Evolutionary conservation across 129 eudicot species (phyloP), one percentile per base, ranked within the genome.

Genomic region (Tagetes erecta): DNA sequence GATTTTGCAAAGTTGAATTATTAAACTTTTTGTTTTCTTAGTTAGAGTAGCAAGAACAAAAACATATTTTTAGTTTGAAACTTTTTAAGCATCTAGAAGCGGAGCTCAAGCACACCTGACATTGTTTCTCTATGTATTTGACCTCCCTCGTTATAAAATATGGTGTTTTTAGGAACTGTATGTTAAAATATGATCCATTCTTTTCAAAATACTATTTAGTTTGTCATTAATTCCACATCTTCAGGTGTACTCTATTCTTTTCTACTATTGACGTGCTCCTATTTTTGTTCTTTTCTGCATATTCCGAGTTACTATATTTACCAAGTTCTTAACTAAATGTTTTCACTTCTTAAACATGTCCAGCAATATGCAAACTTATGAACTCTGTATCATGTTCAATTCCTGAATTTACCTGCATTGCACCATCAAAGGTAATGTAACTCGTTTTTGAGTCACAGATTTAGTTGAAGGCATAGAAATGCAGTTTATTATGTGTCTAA

Each of bases 361-460:
- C 96, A 95, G 99, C 84, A 73, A 85, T 87, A 45, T 88, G 97
- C 89, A 95, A 82, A 81, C 84, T 46, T 36, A 88, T 95, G 99
- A 91, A 86, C 79, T 80, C 78, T 71, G 74, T 89, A 69, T 82
- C 89, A 64, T 95, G 99, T 76, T 85, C 99, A 12, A 82, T 95
- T 87, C 99, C 99, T 4, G 97, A 95, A 55, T 95, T 95, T 72
- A 95, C 97, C 46, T 91, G 97, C 80, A 73, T 95, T 68, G 80
- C 99, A 64, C 80, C 96, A 65, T 86, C 99, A n/a, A 95, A 95
- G 99, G 99, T 95, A 79, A 41, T 31, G 6, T 7, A 56, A 7
- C 41, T 40, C 35, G 1, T 70, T 70, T 71, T 30, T 49, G 10
- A 47, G 8, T 33, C 31, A 1, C 35, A 42, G 31, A 39, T 68